phyloP scores from a whole-genome alignment of 23 red algal species.

The Gracilaria gracilis region DNA sequence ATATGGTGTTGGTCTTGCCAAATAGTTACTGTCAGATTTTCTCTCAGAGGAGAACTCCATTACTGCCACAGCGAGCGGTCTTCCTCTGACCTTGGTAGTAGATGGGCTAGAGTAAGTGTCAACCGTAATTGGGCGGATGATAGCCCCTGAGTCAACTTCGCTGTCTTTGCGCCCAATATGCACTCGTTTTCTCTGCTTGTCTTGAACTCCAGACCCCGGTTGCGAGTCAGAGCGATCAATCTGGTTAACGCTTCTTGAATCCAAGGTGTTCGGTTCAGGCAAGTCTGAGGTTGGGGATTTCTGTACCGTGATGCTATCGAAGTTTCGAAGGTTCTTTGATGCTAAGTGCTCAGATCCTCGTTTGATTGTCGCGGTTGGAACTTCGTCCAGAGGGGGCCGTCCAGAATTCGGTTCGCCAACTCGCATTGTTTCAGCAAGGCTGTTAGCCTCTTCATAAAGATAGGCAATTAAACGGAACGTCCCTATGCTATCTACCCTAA shows the following conservation, averaged over 20 bases:
- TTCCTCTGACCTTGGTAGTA: not conserved
- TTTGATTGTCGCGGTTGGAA: not conserved
- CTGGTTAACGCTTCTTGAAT: not conserved
- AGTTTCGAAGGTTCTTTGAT: not conserved
- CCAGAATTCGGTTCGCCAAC: not conserved
- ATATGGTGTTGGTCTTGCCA: slow-evolving; percentile 9
- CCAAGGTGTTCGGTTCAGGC: not conserved
- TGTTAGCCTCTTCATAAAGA: slow-evolving; percentile 25
- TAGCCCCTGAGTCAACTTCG: not conserved
- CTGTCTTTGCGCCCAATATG: not conserved
- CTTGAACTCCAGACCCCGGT: not conserved
- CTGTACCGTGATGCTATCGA: not conserved
- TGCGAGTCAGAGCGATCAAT: not conserved
- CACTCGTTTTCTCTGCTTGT: not conserved
- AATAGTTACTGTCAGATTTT: slow-evolving; percentile 34
- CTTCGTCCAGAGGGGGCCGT: not conserved
- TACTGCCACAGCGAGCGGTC: slow-evolving; percentile 10
- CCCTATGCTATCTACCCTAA: slow-evolving; percentile 13
- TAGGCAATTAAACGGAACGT: slow-evolving; percentile 33
- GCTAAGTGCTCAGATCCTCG: not conserved
- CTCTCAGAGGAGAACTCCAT: slow-evolving; percentile 23
- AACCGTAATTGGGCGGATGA: not conserved
- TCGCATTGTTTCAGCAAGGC: not conserved
- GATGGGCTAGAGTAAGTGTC: slow-evolving; percentile 36
- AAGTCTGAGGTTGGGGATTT: not conserved